Evolutionary conservation across 2,329 filamentous ascomycete species (phyloP).

Genomic region (Hypoxylon sp.): DNA sequence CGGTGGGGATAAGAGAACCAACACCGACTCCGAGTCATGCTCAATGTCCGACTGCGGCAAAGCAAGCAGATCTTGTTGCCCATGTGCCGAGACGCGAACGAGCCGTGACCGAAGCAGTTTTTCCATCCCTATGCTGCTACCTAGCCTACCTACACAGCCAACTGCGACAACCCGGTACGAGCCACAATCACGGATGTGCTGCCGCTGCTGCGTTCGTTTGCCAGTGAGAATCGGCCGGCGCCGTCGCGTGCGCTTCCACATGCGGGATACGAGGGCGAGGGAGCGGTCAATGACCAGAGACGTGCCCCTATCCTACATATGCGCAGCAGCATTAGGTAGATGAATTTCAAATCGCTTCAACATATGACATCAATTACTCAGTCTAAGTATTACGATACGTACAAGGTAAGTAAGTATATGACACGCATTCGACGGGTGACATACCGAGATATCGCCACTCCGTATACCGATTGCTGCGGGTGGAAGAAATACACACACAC

Average conservation of each 20-base stretch:
- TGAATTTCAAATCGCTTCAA: background rate
- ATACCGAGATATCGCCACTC: slow-evolving; percentile 18
- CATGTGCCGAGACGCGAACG: slow-evolving; percentile 18
- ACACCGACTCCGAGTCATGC: slow-evolving; percentile 14
- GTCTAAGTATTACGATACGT: too few relatives aligned
- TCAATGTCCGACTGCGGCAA: slow-evolving; percentile 35
- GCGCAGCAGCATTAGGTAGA: background rate
- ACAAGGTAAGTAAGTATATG: background rate
- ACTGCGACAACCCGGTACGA: slow-evolving; percentile 1
- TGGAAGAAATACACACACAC: background rate
- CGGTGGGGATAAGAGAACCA: slow-evolving; percentile 10
- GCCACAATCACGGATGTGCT: slow-evolving; percentile 1
- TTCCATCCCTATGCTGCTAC: background rate
- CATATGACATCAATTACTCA: background rate
- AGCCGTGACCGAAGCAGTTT: slow-evolving; percentile 5
- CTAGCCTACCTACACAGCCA: slow-evolving; percentile 17
- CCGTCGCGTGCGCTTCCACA: slow-evolving; percentile 16
- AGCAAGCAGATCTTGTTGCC: slow-evolving; percentile 13
- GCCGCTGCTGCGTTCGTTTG: background rate
- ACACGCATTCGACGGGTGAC: background rate
- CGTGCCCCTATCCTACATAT: background rate
- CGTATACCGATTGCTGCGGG: slow-evolving; percentile 18
- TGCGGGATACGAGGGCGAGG: background rate
- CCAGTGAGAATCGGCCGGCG: slow-evolving; percentile 5
- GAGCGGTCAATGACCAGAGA: slow-evolving; percentile 1